These are phyloP conservation scores for Cubamyces lactineus DNA, from an alignment of 768 basidiomycete genomes.

Conservation along the genomic window DNA sequence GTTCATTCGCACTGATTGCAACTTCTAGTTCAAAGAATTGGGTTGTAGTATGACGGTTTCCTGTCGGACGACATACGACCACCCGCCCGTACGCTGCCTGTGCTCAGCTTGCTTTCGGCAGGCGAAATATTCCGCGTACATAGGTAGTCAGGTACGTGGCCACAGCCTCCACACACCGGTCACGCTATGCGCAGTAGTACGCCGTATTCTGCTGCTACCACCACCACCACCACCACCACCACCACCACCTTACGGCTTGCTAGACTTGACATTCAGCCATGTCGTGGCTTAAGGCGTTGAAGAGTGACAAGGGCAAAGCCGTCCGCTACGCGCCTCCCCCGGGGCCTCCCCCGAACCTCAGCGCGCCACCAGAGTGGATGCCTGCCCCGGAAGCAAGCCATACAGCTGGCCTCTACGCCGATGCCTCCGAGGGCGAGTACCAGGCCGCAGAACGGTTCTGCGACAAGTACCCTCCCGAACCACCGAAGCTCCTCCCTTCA, in stretches of 20 bases:
- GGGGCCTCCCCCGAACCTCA: background rate
- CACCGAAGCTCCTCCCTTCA: slow-evolving; percentile 54
- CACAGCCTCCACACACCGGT: background rate
- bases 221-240: no score
- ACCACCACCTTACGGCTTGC: no score
- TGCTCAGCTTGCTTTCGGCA: no score
- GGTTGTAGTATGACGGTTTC: no score
- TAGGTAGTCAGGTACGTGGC: no score
- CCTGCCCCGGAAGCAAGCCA: slow-evolving; percentile 59
- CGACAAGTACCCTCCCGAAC: slow-evolving; percentile 39
- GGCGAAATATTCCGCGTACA: no score
- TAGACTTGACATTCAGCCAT: background rate
- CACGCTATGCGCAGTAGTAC: background rate
- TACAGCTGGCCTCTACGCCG: slow-evolving; percentile 51
- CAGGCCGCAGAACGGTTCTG: slow-evolving; percentile 57
- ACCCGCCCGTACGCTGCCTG: no score
- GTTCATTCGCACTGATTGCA: no score
- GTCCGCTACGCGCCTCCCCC: slow-evolving; percentile 11
- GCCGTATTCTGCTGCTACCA: background rate
- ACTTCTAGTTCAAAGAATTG: no score
- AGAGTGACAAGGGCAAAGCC: slow-evolving; percentile 5
- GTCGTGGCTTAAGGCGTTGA: slow-evolving; percentile 16
- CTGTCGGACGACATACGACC: no score
- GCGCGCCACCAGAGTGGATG: slow-evolving; percentile 56
- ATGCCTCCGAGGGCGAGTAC: slow-evolving; percentile 61